These are phyloP conservation scores for Aurifilum marmelostoma DNA, from an alignment of 2,329 filamentous ascomycete genomes.

Conservation along the genomic window DNA sequence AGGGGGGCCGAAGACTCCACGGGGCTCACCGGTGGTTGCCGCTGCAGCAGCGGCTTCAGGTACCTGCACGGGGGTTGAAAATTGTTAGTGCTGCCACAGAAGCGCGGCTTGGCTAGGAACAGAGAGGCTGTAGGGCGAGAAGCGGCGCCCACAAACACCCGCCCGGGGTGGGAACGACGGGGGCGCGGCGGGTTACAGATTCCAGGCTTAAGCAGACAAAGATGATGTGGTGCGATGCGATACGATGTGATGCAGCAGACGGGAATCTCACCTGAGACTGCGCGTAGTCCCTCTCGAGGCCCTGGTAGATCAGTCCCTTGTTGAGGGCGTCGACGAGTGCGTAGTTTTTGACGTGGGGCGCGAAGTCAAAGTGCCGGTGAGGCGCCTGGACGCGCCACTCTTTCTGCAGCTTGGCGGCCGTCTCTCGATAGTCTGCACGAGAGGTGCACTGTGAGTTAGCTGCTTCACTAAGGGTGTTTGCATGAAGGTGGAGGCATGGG, in stretches of 20 bases:
- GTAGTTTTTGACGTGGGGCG: conserved; percentile 66
- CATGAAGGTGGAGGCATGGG: conserved; percentile 13
- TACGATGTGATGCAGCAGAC: conserved; percentile 18
- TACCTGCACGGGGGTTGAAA: conserved; percentile 47
- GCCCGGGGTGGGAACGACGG: conserved; percentile 1
- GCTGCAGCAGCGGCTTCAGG: conserved; percentile 51
- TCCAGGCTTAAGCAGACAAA: neutral
- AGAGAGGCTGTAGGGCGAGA: conserved; percentile 23
- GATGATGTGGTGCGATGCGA: neutral
- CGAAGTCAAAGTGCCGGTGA: conserved; percentile 65
- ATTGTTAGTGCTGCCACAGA: conserved; percentile 42
- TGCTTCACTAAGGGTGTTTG: conserved; percentile 27
- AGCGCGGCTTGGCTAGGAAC: conserved; percentile 26
- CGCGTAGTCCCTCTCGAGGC: conserved; percentile 59
- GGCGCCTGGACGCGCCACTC: conserved; percentile 68
- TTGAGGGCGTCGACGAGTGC: conserved; percentile 66
- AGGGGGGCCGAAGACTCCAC: conserved; percentile 62
- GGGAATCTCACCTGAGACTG: conserved; percentile 50
- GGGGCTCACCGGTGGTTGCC: conserved; percentile 49
- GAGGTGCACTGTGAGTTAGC: conserved; percentile 40
- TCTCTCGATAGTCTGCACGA: conserved; percentile 66
- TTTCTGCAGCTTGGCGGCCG: conserved; percentile 68
- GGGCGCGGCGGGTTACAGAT: conserved; percentile 4
- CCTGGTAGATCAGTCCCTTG: conserved; percentile 64
- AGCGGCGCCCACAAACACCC: neutral